These are phyloP conservation scores for Phragmites australis DNA, from an alignment of 176 grass and related monocot species.

Conservation along the genomic window DNA sequence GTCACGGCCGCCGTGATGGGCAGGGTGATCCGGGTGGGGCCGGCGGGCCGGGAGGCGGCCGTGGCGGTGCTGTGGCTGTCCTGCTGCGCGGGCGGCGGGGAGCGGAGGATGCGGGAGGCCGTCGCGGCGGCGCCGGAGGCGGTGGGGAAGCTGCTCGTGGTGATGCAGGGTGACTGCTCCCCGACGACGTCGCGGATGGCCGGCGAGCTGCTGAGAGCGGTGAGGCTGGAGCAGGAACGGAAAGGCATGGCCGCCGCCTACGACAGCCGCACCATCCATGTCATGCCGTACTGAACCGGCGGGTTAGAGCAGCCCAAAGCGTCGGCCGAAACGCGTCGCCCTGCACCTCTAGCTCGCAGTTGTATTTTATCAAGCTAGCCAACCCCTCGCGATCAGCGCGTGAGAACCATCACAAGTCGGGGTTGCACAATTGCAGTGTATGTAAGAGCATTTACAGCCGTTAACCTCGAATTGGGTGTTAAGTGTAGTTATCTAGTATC, in stretches of 20 bases:
- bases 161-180: conserved; percentile 83
- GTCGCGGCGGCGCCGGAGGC: conserved; percentile 52
- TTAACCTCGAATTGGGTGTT: too few relatives aligned
- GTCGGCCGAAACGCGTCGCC: not conserved
- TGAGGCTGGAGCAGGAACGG: conserved; percentile 62
- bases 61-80: conserved; percentile 74
- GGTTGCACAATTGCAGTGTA: not conserved
- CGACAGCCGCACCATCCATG: conserved; percentile 89
- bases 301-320: not conserved
- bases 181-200: conserved; percentile 77
- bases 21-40: conserved; percentile 68
- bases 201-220: conserved; percentile 72
- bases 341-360: not conserved
- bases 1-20: conserved; percentile 62
- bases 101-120: conserved; percentile 62
- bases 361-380: not conserved
- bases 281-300: conserved; percentile 75
- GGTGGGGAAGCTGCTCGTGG: conserved; percentile 77
- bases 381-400: not conserved
- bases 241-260: conserved; percentile 54
- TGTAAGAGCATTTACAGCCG: too few relatives aligned
- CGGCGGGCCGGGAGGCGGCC: conserved; percentile 64
- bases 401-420: not conserved
- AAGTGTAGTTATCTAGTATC: too few relatives aligned
- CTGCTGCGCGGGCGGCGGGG: conserved; percentile 63